These are phyloP conservation scores for Tricholomella constricta DNA, from an alignment of 768 basidiomycete genomes.

Conservation along the genomic window DNA sequence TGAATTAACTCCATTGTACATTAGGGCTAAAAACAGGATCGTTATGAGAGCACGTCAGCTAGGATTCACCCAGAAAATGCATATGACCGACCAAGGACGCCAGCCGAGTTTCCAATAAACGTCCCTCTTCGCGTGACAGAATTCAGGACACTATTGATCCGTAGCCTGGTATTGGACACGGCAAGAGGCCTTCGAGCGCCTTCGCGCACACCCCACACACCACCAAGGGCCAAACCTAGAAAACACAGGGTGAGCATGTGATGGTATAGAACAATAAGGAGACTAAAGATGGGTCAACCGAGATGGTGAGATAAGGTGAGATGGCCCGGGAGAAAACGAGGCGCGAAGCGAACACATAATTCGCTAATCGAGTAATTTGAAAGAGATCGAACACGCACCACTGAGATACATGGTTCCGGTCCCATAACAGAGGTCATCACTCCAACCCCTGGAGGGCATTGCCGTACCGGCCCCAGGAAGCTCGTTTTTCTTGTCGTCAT, in stretches of 20 bases:
- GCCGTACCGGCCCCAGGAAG: conserved; percentile 90
- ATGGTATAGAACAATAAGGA: conserved; percentile 81
- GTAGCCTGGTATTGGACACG: conserved; percentile 80
- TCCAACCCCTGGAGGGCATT: conserved; percentile 95
- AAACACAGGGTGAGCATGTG: conserved; percentile 71
- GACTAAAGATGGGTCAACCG: conserved; percentile 56
- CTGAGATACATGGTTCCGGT: conserved; percentile 98
- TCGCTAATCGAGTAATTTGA: conserved; percentile 60
- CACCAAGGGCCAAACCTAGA: conserved; percentile 92
- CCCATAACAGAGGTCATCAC: conserved; percentile 99
- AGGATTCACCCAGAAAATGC: conserved; percentile 29
- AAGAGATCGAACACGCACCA: conserved; percentile 74
- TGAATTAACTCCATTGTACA: conserved; percentile 97
- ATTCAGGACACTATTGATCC: conserved; percentile 97
- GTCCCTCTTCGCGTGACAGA: conserved; percentile 95
- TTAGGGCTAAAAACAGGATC: conserved; percentile 70
- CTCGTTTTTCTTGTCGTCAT: conserved; percentile 93
- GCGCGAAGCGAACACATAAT: conserved; percentile 47
- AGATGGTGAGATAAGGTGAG: conserved; percentile 69
- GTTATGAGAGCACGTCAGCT: conserved; percentile 35
- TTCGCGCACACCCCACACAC: conserved; percentile 94
- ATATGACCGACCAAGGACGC: conserved; percentile 83
- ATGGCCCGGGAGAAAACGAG: conserved; percentile 51
- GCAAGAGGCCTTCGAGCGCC: conserved; percentile 87
- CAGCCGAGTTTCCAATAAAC: conserved; percentile 97